phyloP scores from a whole-genome alignment of 495 filamentous ascomycete species.

The Apodospora peruviana region DNA sequence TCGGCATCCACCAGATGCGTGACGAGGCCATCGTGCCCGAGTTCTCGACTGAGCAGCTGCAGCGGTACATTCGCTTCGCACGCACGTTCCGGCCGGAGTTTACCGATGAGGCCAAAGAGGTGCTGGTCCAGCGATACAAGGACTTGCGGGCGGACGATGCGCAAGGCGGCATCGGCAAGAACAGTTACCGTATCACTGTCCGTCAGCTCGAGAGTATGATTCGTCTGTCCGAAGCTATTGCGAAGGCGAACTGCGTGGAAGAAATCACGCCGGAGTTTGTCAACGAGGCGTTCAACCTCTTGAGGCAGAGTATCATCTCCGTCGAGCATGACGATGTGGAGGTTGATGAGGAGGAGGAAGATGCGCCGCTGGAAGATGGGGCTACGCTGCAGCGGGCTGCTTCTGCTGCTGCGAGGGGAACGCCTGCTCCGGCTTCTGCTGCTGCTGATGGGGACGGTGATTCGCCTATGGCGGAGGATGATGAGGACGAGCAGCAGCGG shows the following conservation, averaged over 20 bases:
- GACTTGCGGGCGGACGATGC: constrained; percentile 91
- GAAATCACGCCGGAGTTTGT: constrained; percentile 83
- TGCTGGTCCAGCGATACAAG: constrained; percentile 92
- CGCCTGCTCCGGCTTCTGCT: constrained; percentile 8
- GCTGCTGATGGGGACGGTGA: constrained; percentile 59
- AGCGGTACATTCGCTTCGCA: constrained; percentile 96
- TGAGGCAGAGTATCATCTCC: constrained; percentile 90
- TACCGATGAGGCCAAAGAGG: constrained; percentile 73
- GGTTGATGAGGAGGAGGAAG: constrained; percentile 80
- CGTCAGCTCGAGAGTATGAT: constrained; percentile 94
- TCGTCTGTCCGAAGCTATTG: constrained; percentile 89
- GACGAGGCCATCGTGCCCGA: constrained; percentile 88
- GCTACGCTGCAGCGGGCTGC: constrained; percentile 32
- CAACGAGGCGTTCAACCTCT: constrained; percentile 80
- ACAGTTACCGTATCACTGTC: constrained; percentile 95
- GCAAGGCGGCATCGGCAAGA: constrained; percentile 86
- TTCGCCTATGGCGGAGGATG: constrained; percentile 59
- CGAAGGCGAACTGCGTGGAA: constrained; percentile 93
- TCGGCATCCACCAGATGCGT: constrained; percentile 85
- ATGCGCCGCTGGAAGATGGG: constrained; percentile 31
- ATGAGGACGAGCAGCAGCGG: constrained; percentile 28
- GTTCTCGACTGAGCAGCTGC: constrained; percentile 92
- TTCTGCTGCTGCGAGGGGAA: constrained; percentile 29
- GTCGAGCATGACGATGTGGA: constrained; percentile 98
- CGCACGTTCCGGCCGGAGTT: constrained; percentile 93